Evolutionary conservation across 352 stramenopile genomes (phyloP).

Genomic region (Pythium chondricola): DNA sequence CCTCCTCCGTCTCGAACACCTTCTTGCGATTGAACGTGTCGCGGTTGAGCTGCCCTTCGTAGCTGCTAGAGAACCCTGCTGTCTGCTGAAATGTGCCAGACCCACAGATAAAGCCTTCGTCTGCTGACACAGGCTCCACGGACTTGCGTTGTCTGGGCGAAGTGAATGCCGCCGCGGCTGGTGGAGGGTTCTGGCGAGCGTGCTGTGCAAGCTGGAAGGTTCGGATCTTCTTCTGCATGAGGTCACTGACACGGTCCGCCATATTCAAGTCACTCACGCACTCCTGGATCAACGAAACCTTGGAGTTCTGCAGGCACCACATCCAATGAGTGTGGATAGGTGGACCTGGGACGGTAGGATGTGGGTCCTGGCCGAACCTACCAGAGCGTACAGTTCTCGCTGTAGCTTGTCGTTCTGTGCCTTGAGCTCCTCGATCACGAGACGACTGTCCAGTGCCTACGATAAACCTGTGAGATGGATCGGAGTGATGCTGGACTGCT

Average conservation of each 20-base stretch:
- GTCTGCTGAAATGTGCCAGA: constrained; percentile 49
- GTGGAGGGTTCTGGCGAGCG: constrained; percentile 22
- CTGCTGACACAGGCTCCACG: constrained; percentile 7
- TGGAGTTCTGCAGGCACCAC: constrained; percentile 34
- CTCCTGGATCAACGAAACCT: constrained; percentile 55
- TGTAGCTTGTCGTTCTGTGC: constrained; percentile 54
- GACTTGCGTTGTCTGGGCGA: constrained; percentile 17
- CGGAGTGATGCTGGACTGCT: neutral
- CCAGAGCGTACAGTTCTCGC: constrained; percentile 45
- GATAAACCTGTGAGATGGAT: neutral
- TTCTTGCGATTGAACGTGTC: constrained; percentile 45
- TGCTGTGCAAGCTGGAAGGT: constrained; percentile 38
- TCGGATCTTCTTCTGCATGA: constrained; percentile 60
- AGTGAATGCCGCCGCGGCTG: neutral
- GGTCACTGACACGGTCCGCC: constrained; percentile 40
- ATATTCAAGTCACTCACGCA: constrained; percentile 47
- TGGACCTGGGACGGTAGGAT: neutral
- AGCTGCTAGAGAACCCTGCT: constrained; percentile 53
- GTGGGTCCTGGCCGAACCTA: constrained; percentile 10
- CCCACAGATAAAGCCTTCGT: constrained; percentile 55
- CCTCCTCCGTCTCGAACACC: constrained; percentile 52
- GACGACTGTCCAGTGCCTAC: constrained; percentile 44
- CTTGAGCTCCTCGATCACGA: constrained; percentile 46
- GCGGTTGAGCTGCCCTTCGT: constrained; percentile 45
- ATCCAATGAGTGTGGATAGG: neutral